Base-by-base conservation (phyloP, 169 alveolate species). In the Plasmodium cynomolgi region DNA sequence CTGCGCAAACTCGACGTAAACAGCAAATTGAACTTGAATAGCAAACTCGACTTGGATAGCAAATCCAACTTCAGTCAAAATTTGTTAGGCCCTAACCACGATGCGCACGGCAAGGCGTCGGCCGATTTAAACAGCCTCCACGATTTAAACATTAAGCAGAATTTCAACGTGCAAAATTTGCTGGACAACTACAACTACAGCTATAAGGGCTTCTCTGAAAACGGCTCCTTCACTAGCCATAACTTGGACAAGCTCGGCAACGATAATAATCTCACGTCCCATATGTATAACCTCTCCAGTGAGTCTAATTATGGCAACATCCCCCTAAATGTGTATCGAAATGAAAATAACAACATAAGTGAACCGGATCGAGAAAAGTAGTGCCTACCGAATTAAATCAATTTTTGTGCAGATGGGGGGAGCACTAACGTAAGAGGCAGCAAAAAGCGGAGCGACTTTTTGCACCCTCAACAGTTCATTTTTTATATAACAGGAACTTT, bases 91-190 rank as follows among this genome's bases (percentile, higher is more conserved):
- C 54, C 20, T 39, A 33, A 75, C 47, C 26, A 13, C 83, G 54
- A n/a, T 34, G 5, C 11, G 31, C n/a, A 62, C 20, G 82, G 50
- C 34, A 79, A 23, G 50, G 44, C 58, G 83, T 23, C 84, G n/a
- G 2, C 31, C 41, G 72, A 58, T 56, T 90, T 80, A 29, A 68
- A 29, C 17, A 79, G 62, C 31, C 84, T 31, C 50, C 73, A 71
- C 31, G 92, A 91, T 68, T 26, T 73, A 44, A 82, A 47, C 39
- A 54, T 91, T 31, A 91, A 91, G 77, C 82, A 91, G 50, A 81
- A 81, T 29, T 91, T 91, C 77, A 91, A 91, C 41, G 92, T 91
- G 56, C 95, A 91, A 56, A 56, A 91, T 56, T 71, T 91, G 56
- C 31, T 91, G 79, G 85, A 91, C 41, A 81, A 91, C 56, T 91